phyloP scores from a whole-genome alignment of 2,329 filamentous ascomycete genomes.

The Xylariaceae sp. region DNA sequence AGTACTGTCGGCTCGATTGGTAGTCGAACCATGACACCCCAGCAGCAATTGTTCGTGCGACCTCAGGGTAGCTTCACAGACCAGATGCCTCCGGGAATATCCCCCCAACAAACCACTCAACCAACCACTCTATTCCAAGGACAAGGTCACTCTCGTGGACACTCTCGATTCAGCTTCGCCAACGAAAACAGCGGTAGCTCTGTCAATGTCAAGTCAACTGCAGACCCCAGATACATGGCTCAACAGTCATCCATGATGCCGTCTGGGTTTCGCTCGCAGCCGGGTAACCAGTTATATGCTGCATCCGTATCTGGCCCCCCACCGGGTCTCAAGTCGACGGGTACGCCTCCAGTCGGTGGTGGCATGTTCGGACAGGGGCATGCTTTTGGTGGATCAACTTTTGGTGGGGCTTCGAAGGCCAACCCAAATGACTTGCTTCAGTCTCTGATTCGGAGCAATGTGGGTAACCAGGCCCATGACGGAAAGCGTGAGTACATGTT shows the following conservation, averaged over 20 bases:
- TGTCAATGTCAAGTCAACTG: slow-evolving; percentile 75
- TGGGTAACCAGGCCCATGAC: slow-evolving; percentile 77
- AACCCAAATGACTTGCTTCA: slow-evolving; percentile 75
- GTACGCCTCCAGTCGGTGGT: slow-evolving; percentile 73
- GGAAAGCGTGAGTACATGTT: slow-evolving; percentile 91
- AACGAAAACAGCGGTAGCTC: slow-evolving; percentile 72
- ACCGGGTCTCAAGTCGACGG: slow-evolving; percentile 92
- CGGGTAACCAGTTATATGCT: slow-evolving; percentile 77
- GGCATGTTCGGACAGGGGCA: slow-evolving; percentile 94
- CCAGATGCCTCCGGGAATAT: slow-evolving; percentile 65
- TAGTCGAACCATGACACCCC: slow-evolving; percentile 77
- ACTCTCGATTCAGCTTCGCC: slow-evolving; percentile 86
- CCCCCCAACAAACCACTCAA: slow-evolving; percentile 57
- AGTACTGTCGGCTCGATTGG: slow-evolving; percentile 66
- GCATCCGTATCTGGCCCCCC: slow-evolving; percentile 90
- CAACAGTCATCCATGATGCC: slow-evolving; percentile 91
- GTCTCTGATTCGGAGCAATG: slow-evolving; percentile 76
- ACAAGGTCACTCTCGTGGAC: slow-evolving; percentile 78
- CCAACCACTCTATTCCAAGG: slow-evolving; percentile 60
- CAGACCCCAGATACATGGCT: slow-evolving; percentile 80
- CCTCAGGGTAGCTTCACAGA: slow-evolving; percentile 66
- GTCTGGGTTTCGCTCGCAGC: slow-evolving; percentile 63
- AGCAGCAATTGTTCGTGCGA: slow-evolving; percentile 72
- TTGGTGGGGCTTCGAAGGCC: slow-evolving; percentile 75
- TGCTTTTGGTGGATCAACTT: slow-evolving; percentile 76